Conservation (phyloP, 257 asterid species). For the Lavandula angustifolia region DNA sequence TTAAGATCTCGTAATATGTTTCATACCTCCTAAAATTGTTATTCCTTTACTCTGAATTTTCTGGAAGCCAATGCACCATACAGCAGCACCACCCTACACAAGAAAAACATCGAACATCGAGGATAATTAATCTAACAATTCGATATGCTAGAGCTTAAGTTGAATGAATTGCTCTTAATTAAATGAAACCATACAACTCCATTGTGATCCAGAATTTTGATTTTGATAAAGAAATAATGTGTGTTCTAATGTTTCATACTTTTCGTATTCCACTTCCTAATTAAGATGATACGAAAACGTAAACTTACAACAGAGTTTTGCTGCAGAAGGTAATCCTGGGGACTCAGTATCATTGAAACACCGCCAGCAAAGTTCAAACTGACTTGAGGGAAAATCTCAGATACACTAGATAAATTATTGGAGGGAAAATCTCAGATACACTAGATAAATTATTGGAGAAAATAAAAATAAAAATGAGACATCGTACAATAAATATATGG, state of each 20-base stretch:
- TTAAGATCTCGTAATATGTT: not conserved
- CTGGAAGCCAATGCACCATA: conserved; percentile 97
- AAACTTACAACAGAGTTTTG: conserved; percentile 83
- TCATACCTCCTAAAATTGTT: conserved; percentile 89
- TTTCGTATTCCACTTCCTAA: not conserved
- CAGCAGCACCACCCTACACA: conserved; percentile 82
- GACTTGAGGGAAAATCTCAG: conserved; percentile 74
- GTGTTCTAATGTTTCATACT: not conserved
- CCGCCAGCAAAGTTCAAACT: conserved; percentile 86
- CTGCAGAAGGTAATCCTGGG: conserved; percentile 91
- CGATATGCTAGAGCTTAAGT: too few relatives aligned
- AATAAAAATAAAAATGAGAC: conserved; percentile 17
- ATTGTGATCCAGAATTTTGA: too few relatives aligned
- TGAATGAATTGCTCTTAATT: too few relatives aligned
- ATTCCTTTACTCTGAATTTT: conserved; percentile 74
- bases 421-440: too few relatives aligned
- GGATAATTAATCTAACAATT: conserved; percentile 10
- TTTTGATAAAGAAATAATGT: too few relatives aligned
- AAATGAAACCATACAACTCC: too few relatives aligned
- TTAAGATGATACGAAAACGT: conserved; percentile 1
- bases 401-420: conserved; percentile 41
- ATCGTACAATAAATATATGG: not conserved
- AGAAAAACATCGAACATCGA: conserved; percentile 1
- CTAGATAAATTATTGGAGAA: conserved; percentile 35
- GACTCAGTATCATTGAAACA: conserved; percentile 76